These are phyloP conservation scores for Globisporangium viniferum DNA, from an alignment of 352 stramenopile genomes.

Conservation along the genomic window DNA sequence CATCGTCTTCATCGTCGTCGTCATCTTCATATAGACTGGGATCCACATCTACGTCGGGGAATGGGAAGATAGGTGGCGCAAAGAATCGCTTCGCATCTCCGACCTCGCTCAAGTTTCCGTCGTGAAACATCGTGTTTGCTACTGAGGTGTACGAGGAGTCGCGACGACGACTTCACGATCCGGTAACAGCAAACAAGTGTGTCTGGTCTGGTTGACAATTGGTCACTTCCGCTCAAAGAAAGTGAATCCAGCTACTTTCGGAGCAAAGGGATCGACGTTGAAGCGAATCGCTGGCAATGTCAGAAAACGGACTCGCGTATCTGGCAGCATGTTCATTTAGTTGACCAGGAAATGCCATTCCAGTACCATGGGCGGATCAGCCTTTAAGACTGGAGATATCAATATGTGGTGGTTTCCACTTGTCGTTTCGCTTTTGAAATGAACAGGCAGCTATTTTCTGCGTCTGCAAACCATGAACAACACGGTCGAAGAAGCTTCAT, in stretches of 20 bases:
- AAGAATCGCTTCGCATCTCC: slow-evolving; percentile 4
- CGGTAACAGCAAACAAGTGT: background rate
- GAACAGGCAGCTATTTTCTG: slow-evolving; percentile 3
- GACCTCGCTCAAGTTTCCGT: background rate
- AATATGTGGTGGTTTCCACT: background rate
- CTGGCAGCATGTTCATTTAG: background rate
- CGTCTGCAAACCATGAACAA: background rate
- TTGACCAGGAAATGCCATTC: background rate
- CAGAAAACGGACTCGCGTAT: background rate
- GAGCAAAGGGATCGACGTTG: background rate
- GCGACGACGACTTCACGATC: background rate
- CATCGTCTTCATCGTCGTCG: slow-evolving; percentile 19
- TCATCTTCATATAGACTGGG: slow-evolving; percentile 23
- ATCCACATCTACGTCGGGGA: slow-evolving; percentile 22
- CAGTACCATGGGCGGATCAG: background rate
- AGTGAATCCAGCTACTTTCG: background rate
- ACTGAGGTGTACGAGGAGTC: background rate
- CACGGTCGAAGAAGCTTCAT: background rate
- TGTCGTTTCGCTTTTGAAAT: slow-evolving; percentile 10
- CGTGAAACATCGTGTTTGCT: slow-evolving; percentile 7
- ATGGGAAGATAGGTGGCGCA: slow-evolving; percentile 28
- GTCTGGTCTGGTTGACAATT: background rate
- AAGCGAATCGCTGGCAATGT: background rate
- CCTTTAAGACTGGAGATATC: background rate
- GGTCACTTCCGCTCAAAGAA: background rate